A percentile compares a stretch with the other conserved stretches of the same genome.
phyloP scores from a whole-genome alignment of 164 flowering plant species.

The Liquidambar formosana region DNA sequence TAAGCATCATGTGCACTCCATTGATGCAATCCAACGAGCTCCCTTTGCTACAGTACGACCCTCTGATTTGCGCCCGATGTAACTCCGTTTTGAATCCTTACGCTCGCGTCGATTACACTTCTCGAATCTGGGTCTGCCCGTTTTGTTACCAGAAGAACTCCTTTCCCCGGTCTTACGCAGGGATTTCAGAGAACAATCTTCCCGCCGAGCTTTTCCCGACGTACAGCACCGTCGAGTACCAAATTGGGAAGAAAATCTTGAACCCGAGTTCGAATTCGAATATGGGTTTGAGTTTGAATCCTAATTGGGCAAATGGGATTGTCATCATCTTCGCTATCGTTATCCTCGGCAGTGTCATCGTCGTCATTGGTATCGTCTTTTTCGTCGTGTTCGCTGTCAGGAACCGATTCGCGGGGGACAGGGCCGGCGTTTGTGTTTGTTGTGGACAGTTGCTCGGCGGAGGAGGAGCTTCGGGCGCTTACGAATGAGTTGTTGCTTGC shows the following conservation, averaged over 20 bases:
- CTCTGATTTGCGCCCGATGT: constrained; percentile 61
- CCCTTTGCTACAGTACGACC: constrained; percentile 78
- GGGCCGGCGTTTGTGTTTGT: constrained; percentile 91
- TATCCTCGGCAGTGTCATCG: constrained; percentile 27
- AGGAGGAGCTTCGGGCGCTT: constrained; percentile 70
- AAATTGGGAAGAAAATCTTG: constrained; percentile 18
- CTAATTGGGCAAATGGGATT: constrained; percentile 23
- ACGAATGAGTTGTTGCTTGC: constrained; percentile 75
- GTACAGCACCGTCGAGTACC: constrained; percentile 80
- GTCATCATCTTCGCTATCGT: constrained; percentile 15
- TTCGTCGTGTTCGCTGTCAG: constrained; percentile 27
- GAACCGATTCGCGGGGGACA: constrained; percentile 23
- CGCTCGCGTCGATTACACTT: constrained; percentile 80
- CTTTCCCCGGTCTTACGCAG: constrained; percentile 68
- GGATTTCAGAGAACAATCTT: constrained; percentile 69
- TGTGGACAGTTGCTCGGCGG: constrained; percentile 63
- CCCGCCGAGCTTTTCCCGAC: constrained; percentile 97
- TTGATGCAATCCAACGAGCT: constrained; percentile 66
- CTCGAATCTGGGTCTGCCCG: constrained; percentile 83
- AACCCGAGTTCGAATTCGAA: constrained; percentile 12
- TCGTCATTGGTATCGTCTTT: constrained; percentile 25
- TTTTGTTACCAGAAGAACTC: constrained; percentile 62
- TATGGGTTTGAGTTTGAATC: constrained; percentile 12
- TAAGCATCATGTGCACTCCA: constrained; percentile 81
- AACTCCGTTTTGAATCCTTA: constrained; percentile 79